Percentiles rank a stretch among this genome's conserved stretches.
Evolutionary conservation across 1,284 basidiomycete species (phyloP).

Genomic region (Mycosarcoma mackinlayi): DNA sequence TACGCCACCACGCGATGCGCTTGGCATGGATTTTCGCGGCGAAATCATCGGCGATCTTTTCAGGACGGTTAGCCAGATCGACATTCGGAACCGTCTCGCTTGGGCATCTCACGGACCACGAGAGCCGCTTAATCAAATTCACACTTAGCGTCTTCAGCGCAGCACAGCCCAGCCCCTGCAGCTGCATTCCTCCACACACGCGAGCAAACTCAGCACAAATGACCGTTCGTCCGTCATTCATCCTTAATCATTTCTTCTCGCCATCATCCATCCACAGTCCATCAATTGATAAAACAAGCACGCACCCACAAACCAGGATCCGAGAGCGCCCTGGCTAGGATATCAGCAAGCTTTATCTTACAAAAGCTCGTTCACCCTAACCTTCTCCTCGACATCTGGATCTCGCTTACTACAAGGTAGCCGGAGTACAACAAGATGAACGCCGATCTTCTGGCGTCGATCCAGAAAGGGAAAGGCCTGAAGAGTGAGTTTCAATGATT

Average conservation of each 20-base stretch:
- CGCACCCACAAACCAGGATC: not conserved
- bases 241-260: not conserved
- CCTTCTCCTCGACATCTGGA: no score
- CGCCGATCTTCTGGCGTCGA: constrained; percentile 36
- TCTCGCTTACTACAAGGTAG: not conserved
- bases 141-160: no score
- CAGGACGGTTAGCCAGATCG: not conserved
- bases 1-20: no score
- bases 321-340: no score
- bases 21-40: no score
- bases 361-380: no score
- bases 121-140: not conserved
- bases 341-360: no score
- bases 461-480: constrained; percentile 50
- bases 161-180: constrained; percentile 19
- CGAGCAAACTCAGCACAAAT: not conserved
- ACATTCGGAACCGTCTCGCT: constrained; percentile 7
- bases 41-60: no score
- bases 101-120: constrained; percentile 18
- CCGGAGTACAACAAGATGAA: constrained; percentile 29
- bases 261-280: constrained; percentile 4
- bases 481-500: constrained; percentile 29
- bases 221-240: not conserved
- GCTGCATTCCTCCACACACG: constrained; percentile 23
- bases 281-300: not conserved